phyloP scores from a whole-genome alignment of 2,329 filamentous ascomycete species.

The Alternaria sp. region DNA sequence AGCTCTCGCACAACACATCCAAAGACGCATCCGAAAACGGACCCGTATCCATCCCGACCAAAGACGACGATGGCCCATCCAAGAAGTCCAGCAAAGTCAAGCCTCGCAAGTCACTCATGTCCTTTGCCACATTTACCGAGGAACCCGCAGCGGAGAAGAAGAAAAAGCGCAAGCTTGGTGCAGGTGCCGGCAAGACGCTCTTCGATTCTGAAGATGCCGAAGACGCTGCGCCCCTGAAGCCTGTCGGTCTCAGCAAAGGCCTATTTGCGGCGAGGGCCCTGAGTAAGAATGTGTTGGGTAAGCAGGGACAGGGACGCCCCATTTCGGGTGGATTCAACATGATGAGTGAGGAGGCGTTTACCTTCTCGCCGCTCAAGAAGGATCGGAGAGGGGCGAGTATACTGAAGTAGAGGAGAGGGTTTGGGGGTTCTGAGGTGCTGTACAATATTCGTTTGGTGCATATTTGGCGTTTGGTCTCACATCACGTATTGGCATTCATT shows the following conservation, averaged over 20 bases:
- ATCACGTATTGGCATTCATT: neutral
- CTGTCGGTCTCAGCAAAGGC: conserved; percentile 42
- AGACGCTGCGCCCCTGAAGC: conserved; percentile 39
- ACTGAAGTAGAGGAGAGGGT: conserved; percentile 22
- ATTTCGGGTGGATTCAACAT: conserved; percentile 45
- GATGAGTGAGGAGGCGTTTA: conserved; percentile 48
- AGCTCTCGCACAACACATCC: conserved; percentile 34
- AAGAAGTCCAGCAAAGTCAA: conserved; percentile 49
- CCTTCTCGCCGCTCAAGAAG: conserved; percentile 50
- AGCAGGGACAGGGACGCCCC: conserved; percentile 29
- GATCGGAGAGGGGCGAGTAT: conserved; percentile 41
- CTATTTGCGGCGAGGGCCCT: conserved; percentile 48
- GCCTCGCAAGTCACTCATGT: conserved; percentile 56
- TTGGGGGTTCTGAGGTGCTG: neutral
- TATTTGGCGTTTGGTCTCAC: neutral
- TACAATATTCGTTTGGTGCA: neutral
- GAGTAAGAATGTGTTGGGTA: conserved; percentile 42
- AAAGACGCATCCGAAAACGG: conserved; percentile 50
- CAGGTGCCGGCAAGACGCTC: conserved; percentile 65
- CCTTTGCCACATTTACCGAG: conserved; percentile 51
- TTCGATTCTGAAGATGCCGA: conserved; percentile 61
- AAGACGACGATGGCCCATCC: conserved; percentile 39
- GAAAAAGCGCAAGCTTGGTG: conserved; percentile 74
- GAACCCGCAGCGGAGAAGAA: conserved; percentile 49
- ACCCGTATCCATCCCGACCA: conserved; percentile 39